Conservation (phyloP, 148 eudicot species). For the Camellia japonica region DNA sequence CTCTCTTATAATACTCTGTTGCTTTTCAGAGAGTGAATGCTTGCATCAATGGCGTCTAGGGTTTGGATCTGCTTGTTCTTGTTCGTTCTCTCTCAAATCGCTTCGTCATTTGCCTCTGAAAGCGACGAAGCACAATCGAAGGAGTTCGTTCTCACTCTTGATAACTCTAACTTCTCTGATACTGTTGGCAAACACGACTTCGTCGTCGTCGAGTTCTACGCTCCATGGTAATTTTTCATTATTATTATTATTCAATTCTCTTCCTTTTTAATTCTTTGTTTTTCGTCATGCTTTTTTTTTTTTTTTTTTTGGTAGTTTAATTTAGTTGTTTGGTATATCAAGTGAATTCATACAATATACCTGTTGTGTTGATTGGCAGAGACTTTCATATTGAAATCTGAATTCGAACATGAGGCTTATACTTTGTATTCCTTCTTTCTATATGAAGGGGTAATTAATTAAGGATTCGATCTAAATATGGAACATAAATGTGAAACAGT, state of each 20-base stretch:
- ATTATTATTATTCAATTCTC: not conserved
- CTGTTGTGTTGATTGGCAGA: no score
- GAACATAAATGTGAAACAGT: not conserved
- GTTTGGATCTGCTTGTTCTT: constrained; percentile 24
- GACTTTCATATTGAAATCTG: not conserved
- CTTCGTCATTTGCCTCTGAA: constrained; percentile 23
- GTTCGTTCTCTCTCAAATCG: constrained; percentile 8
- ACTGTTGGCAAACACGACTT: constrained; percentile 54
- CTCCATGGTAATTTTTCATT: constrained; percentile 55
- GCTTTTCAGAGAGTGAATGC: not conserved
- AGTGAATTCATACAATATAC: no score
- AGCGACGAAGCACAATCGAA: constrained; percentile 22
- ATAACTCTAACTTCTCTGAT: constrained; percentile 64
- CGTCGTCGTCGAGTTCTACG: constrained; percentile 77
- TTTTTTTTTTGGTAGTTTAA: no score
- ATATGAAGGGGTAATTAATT: not conserved
- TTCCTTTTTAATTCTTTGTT: not conserved
- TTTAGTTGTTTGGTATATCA: no score
- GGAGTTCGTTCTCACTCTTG: constrained; percentile 63
- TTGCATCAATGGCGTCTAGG: constrained; percentile 22
- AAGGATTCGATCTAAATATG: not conserved
- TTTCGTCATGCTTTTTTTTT: no score
- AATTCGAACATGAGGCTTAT: not conserved
- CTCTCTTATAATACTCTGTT: no score
- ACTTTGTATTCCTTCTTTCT: not conserved